Base-by-base conservation (phyloP, 75 land plant species). In the Picea glauca region DNA sequence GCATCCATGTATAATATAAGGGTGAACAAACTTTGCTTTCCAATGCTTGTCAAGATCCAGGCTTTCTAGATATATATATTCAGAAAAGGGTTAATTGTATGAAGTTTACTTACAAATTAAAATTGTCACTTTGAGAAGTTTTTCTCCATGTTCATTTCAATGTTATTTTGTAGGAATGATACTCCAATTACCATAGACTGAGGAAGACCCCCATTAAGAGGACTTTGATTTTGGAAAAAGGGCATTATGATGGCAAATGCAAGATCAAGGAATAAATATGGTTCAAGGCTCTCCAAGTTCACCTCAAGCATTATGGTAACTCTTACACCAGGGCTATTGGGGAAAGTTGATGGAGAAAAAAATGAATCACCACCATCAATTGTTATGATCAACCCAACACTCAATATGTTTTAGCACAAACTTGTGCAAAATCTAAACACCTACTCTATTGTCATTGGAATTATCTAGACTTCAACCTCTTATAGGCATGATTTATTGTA, bases 341-440 rank as follows among this genome's bases (percentile, higher is more conserved):
- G 54, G 18, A 58, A 50, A 75, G 33, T 3, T 50, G 38, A 23
- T 26, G 80, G 33, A 65, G 38, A 66, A 3, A 0, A 1, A 43
- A 43, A 79, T 40, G 56, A 21, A 50, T 59, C 58, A 43, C 21
- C 60, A 23, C 58, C 14, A 79, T 11, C 80, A 23, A 26, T 70
- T 4, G 62, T 32, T 1, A 80, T 80, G 85, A 56, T 80, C 56
- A 80, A 14, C 43, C 31, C 63, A 56, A 83, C 80, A 62, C 60
- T 80, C 62, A 64, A 76, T 31, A 76, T 80, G 85, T 82, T 83
- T 3, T 83, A 43, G 70, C 65, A 18, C 12, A 83, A 80, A 74
- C 82, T 83, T 32, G 12, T 83, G 26, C 35, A 78, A 9, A 83
- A 83, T 75, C 85, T 82, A 76, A 80, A 80, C 21, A 50, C 82